Base-by-base conservation (phyloP, 176 grass and related monocot genomes). In the Stipa capillata region DNA sequence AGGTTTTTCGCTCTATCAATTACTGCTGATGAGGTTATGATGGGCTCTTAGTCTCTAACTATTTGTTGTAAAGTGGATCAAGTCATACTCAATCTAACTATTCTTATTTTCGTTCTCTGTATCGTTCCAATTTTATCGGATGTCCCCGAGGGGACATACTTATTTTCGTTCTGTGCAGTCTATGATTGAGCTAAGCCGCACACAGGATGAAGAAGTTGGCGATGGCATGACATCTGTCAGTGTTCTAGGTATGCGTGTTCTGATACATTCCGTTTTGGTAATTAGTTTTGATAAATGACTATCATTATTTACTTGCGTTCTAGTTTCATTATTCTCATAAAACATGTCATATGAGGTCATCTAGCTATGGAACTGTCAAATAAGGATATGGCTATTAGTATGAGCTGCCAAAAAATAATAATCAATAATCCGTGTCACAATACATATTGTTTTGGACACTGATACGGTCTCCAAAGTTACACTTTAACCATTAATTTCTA, bases 221-320 rank as follows among this genome's bases (percentile, higher is more conserved):
- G 96, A 99, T 89, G 96, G 96, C 59, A 99, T 92, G 72, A 99
- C 96, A 65, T 99, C 96, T 88, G 96, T 99, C 20, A 99, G 95
- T 88, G 90, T 99, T 87, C 86, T 99, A 60, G 96, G 96, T 99
- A 81, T 52, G 82, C 27, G 58, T 85, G 36, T 63, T 85, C 34
- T n/a, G 21, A 24, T 24, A 31, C 62, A 71, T 48, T 53, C 39
- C 34, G 43, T 36, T 34, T 50, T 74, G 13, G 44, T 65, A 10
- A 21, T 20, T 83, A 4, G 5, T n/a, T 68, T n/a, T 25, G 33
- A 53, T 21, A 21, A 79, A 45, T 34, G 66, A 35, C 23, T 8
- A 35, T 73, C n/a, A 25, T 20, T 16, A 24, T 73, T 57, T 16
- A 69, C 14, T 59, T 36, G 24, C 31, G 47, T 51, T 31, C 7